Percentiles rank a stretch among this genome's conserved stretches.
phyloP scores from a whole-genome alignment of 2,329 filamentous ascomycete genomes.

The Sporothrix inflata region DNA sequence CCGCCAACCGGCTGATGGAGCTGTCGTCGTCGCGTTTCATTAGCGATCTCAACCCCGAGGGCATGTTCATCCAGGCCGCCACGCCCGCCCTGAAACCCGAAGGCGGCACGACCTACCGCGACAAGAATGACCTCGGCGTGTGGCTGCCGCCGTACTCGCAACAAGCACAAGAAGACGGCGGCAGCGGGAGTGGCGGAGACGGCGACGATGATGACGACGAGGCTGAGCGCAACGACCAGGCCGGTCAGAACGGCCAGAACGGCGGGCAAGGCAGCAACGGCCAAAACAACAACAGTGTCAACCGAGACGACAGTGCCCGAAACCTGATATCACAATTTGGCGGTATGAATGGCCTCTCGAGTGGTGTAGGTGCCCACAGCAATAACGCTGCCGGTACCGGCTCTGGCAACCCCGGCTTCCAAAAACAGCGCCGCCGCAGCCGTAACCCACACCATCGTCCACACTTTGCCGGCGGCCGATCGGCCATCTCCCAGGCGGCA shows the following conservation, averaged over 20 bases:
- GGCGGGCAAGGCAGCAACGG: not conserved
- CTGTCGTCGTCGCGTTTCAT: conserved; percentile 54
- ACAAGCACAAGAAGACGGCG: not conserved
- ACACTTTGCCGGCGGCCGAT: not conserved
- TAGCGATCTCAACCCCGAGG: conserved; percentile 63
- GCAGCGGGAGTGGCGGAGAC: not conserved
- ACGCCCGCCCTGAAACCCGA: conserved; percentile 43
- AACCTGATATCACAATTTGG: conserved; percentile 15
- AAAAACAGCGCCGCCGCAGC: not conserved
- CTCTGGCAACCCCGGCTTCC: not conserved
- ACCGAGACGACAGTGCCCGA: not conserved
- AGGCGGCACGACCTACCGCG: conserved; percentile 44
- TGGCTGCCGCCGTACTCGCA: conserved; percentile 44
- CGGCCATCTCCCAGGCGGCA: conserved; percentile 27
- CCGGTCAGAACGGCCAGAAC: not conserved
- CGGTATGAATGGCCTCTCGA: not conserved
- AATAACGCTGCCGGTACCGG: not conserved
- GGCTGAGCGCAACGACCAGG: not conserved
- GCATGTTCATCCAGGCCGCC: conserved; percentile 61
- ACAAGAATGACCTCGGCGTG: conserved; percentile 58
- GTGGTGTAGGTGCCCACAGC: not conserved
- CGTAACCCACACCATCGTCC: not conserved
- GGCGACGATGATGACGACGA: not conserved
- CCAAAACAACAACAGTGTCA: not conserved
- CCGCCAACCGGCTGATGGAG: conserved; percentile 39